Conservation (phyloP, 768 basidiomycete genomes). For the Macrolepiota fuliginosa region DNA sequence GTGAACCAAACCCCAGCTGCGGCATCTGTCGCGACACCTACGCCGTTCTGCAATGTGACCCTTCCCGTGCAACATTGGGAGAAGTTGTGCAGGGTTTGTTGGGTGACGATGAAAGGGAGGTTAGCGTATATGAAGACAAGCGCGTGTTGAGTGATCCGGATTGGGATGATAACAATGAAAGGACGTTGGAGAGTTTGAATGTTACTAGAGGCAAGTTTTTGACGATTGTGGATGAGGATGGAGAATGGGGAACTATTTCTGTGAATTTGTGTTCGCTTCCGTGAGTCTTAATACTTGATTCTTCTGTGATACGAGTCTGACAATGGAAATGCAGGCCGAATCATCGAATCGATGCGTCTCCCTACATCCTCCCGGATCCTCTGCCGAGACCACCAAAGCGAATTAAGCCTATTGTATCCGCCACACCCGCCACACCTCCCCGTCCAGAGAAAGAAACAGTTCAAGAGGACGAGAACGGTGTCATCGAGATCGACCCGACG, state of each 20-base stretch:
- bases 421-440: conserved; percentile 40
- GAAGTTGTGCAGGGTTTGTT: conserved; percentile 71
- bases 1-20: conserved; percentile 72
- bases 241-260: conserved; percentile 66
- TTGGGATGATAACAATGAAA: conserved; percentile 84
- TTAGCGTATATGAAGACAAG: conserved; percentile 85
- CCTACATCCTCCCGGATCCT: conserved; percentile 64
- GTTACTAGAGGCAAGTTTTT: conserved; percentile 85
- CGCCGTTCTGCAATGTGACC: conserved; percentile 69
- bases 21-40: conserved; percentile 89
- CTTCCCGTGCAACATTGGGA: conserved; percentile 62
- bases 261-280: conserved; percentile 68
- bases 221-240: conserved; percentile 87
- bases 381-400: conserved; percentile 54
- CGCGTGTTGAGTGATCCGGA: conserved; percentile 90
- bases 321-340: conserved; percentile 40
- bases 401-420: conserved; percentile 33
- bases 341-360: conserved; percentile 47
- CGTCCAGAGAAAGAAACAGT: conserved; percentile 22
- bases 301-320: background rate
- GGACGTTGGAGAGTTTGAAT: conserved; percentile 79
- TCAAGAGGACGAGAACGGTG: conserved; percentile 53
- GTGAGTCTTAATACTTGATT: conserved; percentile 45
- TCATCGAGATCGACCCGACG: conserved; percentile 52
- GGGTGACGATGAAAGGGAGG: conserved; percentile 55